These are phyloP conservation scores for Pichia kluyveri DNA, from an alignment of 805 yeast genomes.

Conservation along the genomic window DNA sequence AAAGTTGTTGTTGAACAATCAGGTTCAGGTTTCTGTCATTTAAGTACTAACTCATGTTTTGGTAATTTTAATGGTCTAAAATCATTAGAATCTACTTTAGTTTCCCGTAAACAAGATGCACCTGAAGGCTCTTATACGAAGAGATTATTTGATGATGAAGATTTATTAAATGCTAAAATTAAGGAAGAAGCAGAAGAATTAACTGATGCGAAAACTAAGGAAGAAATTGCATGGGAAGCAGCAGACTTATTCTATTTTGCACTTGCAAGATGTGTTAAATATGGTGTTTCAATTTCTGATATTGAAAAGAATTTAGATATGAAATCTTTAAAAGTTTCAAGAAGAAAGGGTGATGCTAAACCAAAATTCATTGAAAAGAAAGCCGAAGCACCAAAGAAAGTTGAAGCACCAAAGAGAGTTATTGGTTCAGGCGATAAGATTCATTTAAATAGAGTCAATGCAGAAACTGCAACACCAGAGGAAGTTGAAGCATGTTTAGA, in stretches of 20 bases:
- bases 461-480: conserved; percentile 29
- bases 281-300: conserved; percentile 73
- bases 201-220: conserved; percentile 64
- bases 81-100: conserved; percentile 58
- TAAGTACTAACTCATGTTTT: conserved; percentile 74
- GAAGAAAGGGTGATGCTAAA: conserved; percentile 96
- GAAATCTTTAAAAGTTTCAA: conserved; percentile 77
- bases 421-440: conserved; percentile 30
- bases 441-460: conserved; percentile 42
- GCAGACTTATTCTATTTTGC: conserved; percentile 74
- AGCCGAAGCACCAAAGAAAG: conserved; percentile 6
- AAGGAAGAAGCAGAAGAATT: conserved; percentile 95
- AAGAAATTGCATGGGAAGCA: conserved; percentile 88
- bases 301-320: conserved; percentile 77
- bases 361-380: conserved; percentile 45
- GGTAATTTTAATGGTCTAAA: conserved; percentile 60
- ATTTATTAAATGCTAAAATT: conserved; percentile 74
- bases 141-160: conserved; percentile 72
- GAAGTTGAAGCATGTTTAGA: conserved; percentile 57
- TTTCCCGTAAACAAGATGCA: conserved; percentile 54
- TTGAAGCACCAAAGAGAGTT: conserved; percentile 11
- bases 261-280: conserved; percentile 45
- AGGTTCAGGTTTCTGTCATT: conserved; percentile 91
- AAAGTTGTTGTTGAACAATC: conserved; percentile 78
- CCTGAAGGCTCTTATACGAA: conserved; percentile 94